A percentile compares a stretch with the other conserved stretches of the same genome.
phyloP scores from a whole-genome alignment of 129 eudicot genomes.

The Chrysanthemum lavandulifolium region DNA sequence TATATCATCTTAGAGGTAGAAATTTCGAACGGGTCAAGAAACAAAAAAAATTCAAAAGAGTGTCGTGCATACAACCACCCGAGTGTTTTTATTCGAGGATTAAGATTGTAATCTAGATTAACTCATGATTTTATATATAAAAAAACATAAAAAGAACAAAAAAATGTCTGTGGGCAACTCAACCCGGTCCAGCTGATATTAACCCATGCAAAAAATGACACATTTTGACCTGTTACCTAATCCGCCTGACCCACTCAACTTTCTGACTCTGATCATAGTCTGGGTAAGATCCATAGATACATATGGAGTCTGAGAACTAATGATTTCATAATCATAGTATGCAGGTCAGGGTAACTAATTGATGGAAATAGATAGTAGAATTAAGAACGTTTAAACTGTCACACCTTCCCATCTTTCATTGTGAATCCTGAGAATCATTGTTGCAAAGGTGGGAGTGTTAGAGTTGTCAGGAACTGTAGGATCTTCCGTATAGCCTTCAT shows the following conservation, averaged over 20 bases:
- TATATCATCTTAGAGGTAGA: conserved; percentile 3
- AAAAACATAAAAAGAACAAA: too few species aligned
- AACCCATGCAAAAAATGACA: not conserved
- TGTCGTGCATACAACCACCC: not conserved
- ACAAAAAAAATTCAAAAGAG: too few species aligned
- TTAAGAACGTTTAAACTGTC: not conserved
- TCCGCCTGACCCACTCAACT: not conserved
- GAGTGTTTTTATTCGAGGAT: not conserved
- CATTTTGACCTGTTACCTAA: not conserved
- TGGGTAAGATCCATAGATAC: not conserved
- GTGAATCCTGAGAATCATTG: conserved; percentile 74
- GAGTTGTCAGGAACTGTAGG: conserved; percentile 95
- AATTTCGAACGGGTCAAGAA: too few species aligned
- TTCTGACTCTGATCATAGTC: not conserved
- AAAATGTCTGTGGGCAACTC: not conserved
- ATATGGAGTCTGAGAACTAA: not conserved
- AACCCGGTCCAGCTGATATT: not conserved
- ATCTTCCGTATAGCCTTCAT: conserved; percentile 87
- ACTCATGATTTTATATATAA: too few species aligned
- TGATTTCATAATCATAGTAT: not conserved
- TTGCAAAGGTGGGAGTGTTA: conserved; percentile 97
- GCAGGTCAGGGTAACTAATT: not conserved
- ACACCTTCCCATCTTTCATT: conserved; percentile 99
- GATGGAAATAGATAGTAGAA: not conserved
- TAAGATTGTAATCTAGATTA: too few species aligned